Conservation (phyloP, 495 filamentous ascomycete species). For the Trichoderma gamsii region DNA sequence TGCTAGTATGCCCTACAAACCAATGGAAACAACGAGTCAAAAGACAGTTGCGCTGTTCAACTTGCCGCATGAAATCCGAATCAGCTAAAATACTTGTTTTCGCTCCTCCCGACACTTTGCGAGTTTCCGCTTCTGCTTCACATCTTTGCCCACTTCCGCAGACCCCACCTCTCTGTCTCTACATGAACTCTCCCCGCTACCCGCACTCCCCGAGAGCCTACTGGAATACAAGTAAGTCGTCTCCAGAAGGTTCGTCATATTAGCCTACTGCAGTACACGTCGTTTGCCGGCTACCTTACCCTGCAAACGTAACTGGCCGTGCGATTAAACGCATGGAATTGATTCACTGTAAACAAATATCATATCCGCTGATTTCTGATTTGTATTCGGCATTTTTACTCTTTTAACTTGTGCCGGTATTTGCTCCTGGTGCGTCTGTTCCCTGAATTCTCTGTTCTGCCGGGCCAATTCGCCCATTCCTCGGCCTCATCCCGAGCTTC, state of each 20-base stretch:
- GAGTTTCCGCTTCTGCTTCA: not conserved
- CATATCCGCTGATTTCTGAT: no score
- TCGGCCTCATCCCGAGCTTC: not conserved
- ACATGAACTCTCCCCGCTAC: not conserved
- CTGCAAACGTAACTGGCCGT: no score
- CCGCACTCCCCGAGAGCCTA: not conserved
- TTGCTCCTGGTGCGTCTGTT: not conserved
- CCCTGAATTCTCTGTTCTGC: not conserved
- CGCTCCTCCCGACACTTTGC: not conserved
- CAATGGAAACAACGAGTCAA: no score
- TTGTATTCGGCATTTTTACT: not conserved
- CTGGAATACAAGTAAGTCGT: no score
- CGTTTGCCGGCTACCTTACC: no score
- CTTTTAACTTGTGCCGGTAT: not conserved
- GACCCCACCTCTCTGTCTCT: not conserved
- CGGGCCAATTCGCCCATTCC: not conserved
- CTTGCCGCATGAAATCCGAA: not conserved
- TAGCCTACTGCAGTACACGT: no score
- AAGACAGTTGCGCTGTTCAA: no score
- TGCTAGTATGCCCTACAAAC: no score
- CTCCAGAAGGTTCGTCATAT: no score
- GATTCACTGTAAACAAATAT: no score
- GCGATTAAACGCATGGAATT: no score
- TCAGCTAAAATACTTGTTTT: not conserved
- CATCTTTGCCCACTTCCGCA: no score